A percentile compares a stretch with the other conserved stretches of the same genome.
These are phyloP conservation scores for Russula brevipes DNA, from an alignment of 768 basidiomycete genomes.

Conservation along the genomic window DNA sequence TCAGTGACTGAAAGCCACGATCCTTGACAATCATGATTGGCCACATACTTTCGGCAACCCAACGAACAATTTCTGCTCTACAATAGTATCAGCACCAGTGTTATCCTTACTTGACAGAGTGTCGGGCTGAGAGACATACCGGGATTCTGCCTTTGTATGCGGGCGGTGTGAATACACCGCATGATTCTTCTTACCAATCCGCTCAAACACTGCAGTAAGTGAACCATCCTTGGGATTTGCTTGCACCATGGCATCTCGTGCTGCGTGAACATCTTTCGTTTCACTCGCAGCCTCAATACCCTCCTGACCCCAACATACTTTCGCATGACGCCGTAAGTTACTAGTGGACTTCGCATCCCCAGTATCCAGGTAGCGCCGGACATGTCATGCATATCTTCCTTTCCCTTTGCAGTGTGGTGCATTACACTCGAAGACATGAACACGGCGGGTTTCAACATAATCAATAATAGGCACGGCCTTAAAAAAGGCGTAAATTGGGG, in stretches of 20 bases:
- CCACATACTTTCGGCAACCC: background rate
- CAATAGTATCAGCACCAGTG: no score
- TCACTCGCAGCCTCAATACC: background rate
- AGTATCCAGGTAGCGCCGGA: background rate
- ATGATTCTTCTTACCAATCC: background rate
- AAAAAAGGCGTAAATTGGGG: background rate
- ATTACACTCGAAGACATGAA: background rate
- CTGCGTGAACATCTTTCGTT: background rate
- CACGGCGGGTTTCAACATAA: background rate
- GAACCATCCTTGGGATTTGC: background rate
- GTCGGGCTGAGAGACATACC: background rate
- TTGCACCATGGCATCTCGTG: background rate
- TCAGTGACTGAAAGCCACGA: constrained; percentile 30
- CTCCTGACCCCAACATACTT: background rate
- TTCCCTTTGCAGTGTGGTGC: background rate
- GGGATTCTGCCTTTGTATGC: background rate
- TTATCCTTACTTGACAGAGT: no score
- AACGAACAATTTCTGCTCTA: background rate
- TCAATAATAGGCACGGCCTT: background rate
- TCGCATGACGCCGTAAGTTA: background rate
- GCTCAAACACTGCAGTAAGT: background rate
- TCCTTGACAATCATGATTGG: constrained; percentile 31
- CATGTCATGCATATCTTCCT: background rate
- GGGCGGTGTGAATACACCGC: background rate
- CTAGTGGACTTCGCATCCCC: background rate